phyloP scores from a whole-genome alignment of 805 yeast genomes.

The Wickerhamomyces tratensis region DNA sequence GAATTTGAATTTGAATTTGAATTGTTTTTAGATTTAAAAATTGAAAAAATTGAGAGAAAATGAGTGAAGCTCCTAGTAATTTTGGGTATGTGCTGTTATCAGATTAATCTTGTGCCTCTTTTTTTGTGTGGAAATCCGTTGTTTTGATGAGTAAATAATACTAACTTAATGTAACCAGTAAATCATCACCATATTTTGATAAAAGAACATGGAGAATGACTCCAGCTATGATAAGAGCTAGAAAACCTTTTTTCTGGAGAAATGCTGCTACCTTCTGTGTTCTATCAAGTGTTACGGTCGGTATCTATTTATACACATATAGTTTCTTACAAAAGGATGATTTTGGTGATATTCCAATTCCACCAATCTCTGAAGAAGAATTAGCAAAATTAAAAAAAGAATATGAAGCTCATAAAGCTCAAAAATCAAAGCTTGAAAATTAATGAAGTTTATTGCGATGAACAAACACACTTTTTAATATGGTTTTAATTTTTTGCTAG shows the following conservation, averaged over 20 bases:
- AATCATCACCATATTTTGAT: slow-evolving; percentile 43
- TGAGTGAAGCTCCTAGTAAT: too few species aligned
- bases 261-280: slow-evolving; percentile 56
- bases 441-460: too few species aligned
- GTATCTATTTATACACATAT: slow-evolving; percentile 60
- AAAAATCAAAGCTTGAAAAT: slow-evolving; percentile 5
- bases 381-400: slow-evolving; percentile 63
- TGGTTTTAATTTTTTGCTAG: too few species aligned
- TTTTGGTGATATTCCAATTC: slow-evolving; percentile 86
- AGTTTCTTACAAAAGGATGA: slow-evolving; percentile 65
- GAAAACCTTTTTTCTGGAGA: slow-evolving; percentile 76
- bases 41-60: too few species aligned
- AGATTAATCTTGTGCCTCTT: too few species aligned
- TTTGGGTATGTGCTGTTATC: too few species aligned
- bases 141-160: too few species aligned
- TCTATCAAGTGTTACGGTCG: slow-evolving; percentile 54
- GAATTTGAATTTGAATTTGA: too few species aligned
- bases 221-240: slow-evolving; percentile 86
- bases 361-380: slow-evolving; percentile 79
- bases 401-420: slow-evolving; percentile 36
- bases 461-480: too few species aligned
- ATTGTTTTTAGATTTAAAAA: too few species aligned
- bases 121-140: too few species aligned
- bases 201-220: slow-evolving; percentile 78
- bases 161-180: slow-evolving; percentile 3